Percentiles rank a stretch among this genome's conserved stretches.
These are phyloP conservation scores for Boletus reticulatus DNA, from an alignment of 768 basidiomycete species.

Conservation along the genomic window DNA sequence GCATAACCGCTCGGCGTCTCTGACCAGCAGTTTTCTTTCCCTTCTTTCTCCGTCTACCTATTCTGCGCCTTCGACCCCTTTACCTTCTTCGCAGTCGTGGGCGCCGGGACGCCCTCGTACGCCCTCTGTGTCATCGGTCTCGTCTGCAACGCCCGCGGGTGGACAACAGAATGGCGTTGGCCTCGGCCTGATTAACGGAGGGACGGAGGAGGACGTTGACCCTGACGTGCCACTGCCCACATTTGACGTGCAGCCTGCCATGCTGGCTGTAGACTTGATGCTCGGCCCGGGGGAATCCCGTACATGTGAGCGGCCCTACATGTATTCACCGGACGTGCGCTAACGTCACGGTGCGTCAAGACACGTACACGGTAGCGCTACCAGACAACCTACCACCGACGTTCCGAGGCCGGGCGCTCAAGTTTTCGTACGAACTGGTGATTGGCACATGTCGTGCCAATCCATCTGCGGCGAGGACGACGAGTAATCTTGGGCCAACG, in stretches of 20 bases:
- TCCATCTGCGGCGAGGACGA: slow-evolving; percentile 25
- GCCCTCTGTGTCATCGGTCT: slow-evolving; percentile 29
- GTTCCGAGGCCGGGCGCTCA: slow-evolving; percentile 78
- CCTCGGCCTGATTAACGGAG: slow-evolving; percentile 29
- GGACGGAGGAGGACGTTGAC: slow-evolving; percentile 48
- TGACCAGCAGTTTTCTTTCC: slow-evolving; percentile 50
- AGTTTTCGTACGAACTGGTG: slow-evolving; percentile 88
- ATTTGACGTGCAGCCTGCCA: slow-evolving; percentile 78
- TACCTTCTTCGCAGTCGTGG: slow-evolving; percentile 26
- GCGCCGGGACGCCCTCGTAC: slow-evolving; percentile 16
- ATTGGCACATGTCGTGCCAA: slow-evolving; percentile 80
- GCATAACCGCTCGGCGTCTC: slow-evolving; percentile 51
- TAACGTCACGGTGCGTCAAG: slow-evolving; percentile 39
- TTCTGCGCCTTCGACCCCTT: slow-evolving; percentile 22
- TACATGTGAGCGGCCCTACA: slow-evolving; percentile 51
- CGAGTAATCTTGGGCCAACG: slow-evolving; percentile 32
- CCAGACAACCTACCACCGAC: slow-evolving; percentile 88
- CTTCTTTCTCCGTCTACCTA: slow-evolving; percentile 43
- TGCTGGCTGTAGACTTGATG: slow-evolving; percentile 85
- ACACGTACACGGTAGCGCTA: slow-evolving; percentile 73
- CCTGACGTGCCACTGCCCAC: slow-evolving; percentile 75
- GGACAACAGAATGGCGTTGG: slow-evolving; percentile 26
- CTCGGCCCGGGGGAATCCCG: slow-evolving; percentile 82
- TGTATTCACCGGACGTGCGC: not conserved
- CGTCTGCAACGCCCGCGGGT: slow-evolving; percentile 6